phyloP scores from a whole-genome alignment of 2,329 filamentous ascomycete species.

The Venturia pyrina region DNA sequence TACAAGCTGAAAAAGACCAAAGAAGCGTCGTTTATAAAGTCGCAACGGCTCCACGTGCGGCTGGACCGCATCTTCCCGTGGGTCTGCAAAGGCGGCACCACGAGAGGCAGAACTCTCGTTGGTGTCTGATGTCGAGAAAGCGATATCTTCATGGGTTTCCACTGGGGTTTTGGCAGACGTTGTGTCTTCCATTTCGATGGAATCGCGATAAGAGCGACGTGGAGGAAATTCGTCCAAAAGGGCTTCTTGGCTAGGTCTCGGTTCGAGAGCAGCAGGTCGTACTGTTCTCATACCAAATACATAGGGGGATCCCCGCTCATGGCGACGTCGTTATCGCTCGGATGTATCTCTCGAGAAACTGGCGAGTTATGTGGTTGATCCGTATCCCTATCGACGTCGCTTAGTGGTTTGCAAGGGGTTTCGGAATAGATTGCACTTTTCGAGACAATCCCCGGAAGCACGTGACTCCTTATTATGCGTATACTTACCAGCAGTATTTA shows the following conservation, averaged over 20 bases:
- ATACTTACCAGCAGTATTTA: no score
- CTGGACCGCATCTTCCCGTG: background rate
- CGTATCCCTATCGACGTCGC: background rate
- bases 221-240: background rate
- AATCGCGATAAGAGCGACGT: background rate
- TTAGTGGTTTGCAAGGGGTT: background rate
- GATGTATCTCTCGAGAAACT: background rate
- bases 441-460: background rate
- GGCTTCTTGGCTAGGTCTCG: background rate
- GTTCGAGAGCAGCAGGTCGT: background rate
- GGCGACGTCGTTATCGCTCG: background rate
- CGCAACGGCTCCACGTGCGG: background rate
- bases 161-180: background rate
- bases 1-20: slow-evolving; percentile 73
- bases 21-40: slow-evolving; percentile 78
- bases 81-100: background rate
- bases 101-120: background rate
- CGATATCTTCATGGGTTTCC: background rate
- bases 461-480: no score
- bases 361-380: background rate
- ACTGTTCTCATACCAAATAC: background rate
- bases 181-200: background rate
- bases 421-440: background rate
- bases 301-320: background rate
- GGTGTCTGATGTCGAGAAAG: background rate